Evolutionary conservation across 2,329 filamentous ascomycete species (phyloP), one percentile per base, ranked within the genome.

Genomic region (Fusarium liriodendri): DNA sequence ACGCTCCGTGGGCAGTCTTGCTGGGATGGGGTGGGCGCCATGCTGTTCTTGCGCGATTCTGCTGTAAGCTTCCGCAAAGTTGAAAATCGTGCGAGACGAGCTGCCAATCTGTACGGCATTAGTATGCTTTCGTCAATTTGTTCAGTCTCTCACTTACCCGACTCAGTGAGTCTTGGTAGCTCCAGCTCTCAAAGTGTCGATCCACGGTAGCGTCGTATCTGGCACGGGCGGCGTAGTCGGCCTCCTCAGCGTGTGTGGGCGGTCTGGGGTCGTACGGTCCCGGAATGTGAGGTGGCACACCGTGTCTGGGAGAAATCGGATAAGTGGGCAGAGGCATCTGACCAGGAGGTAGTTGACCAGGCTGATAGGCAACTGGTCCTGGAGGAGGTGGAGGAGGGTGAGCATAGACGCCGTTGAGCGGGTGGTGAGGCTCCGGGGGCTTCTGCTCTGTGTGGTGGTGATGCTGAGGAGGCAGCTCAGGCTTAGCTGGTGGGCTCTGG

Each of bases 21-120:
- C 87, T 1, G 87, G 86, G 25, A 89, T 87, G 1, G 87, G 85
- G 32, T 89, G 87, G 14, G 84, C 83, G 7, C 87, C 85, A 54
- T 89, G 87, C 74, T 90, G 88, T 72, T 90, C 89, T 11, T 87
- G 85, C 3, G 88, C 88, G 27, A 89, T 85, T 58, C 86, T 85
- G 7, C 83, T 83, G 62, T 89, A 90, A 1, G 86, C 87, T 71
- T 90, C 89, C 37, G 88, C 87, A 76, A 90, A 91, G 70, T 88
- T 87, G 76, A 84, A 88, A 10, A 90, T 83, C 1, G 87, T 90
- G 38, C 88, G 85, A 18, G 88, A 86, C 5, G 85, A 84, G 64
- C 84, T 84, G 50, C 84, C 84, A 74, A 90, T 87, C 89, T 90
- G 78, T 18, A 20, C 0, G 32, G 58, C 47, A 66, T 78, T 59